phyloP scores from a whole-genome alignment of 1,139 yeast species.

The Geotrichum aggregatum region DNA sequence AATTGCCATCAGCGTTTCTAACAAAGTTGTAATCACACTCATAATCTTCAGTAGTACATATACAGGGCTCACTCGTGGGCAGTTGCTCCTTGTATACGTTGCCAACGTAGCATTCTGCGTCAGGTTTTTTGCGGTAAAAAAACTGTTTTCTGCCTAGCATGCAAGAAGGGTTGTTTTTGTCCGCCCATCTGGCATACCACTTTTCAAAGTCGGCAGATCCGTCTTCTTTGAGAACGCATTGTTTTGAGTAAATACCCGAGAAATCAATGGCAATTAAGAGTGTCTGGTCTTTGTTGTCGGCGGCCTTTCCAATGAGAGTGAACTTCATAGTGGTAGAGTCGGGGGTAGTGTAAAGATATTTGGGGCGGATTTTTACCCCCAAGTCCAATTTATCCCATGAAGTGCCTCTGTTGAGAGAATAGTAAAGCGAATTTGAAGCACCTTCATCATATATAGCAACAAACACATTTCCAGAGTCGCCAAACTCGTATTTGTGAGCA shows the following conservation, averaged over 20 bases:
- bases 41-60: conserved; percentile 60
- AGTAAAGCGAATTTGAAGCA: conserved; percentile 38
- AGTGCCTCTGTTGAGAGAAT: conserved; percentile 71
- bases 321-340: conserved; percentile 70
- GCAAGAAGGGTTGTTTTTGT: conserved; percentile 54
- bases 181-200: conserved; percentile 56
- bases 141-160: conserved; percentile 69
- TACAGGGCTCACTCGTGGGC: conserved; percentile 56
- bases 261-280: conserved; percentile 56
- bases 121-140: conserved; percentile 63
- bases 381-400: conserved; percentile 55
- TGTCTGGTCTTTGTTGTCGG: conserved; percentile 30
- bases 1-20: conserved; percentile 44
- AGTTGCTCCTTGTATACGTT: conserved; percentile 57
- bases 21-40: conserved; percentile 68
- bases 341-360: conserved; percentile 53
- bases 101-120: conserved; percentile 65
- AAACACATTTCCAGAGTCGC: conserved; percentile 76
- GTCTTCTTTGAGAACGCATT: conserved; percentile 45
- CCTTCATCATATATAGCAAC: conserved; percentile 51
- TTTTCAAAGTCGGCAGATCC: conserved; percentile 58
- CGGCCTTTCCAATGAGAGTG: conserved; percentile 48
- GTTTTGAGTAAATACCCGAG: conserved; percentile 46
- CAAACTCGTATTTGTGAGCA: conserved; percentile 60
- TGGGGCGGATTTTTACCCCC: conserved; percentile 48